phyloP scores from a whole-genome alignment of 805 yeast genomes.

The Lipomyces starkeyi region DNA sequence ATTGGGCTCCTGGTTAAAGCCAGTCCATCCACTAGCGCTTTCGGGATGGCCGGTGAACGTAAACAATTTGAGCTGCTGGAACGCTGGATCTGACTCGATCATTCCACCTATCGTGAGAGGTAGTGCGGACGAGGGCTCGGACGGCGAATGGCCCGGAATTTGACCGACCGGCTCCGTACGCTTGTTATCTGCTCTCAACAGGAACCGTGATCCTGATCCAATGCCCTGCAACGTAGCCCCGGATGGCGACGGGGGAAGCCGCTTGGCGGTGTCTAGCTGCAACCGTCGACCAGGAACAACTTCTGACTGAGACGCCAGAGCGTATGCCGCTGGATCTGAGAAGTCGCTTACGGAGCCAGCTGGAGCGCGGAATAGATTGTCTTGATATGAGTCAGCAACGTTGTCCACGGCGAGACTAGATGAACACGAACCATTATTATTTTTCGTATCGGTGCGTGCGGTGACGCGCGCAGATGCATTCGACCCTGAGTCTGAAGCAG shows the following conservation, averaged over 20 bases:
- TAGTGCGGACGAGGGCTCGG: not conserved
- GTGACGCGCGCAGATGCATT: not conserved
- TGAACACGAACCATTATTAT: not conserved
- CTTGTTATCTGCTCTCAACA: not conserved
- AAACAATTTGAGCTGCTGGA: not conserved
- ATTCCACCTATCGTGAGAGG: slow-evolving; percentile 9
- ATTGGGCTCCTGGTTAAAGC: not conserved
- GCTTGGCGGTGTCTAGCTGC: not conserved
- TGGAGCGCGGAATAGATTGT: not conserved
- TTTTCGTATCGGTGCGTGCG: not conserved
- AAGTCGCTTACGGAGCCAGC: not conserved
- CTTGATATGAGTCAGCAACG: not conserved
- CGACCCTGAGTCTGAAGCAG: not conserved
- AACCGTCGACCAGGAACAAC: not conserved
- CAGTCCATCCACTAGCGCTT: not conserved
- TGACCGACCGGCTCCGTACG: not conserved
- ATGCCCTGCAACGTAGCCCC: not conserved
- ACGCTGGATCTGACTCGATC: not conserved
- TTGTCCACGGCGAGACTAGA: not conserved
- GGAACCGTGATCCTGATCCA: not conserved
- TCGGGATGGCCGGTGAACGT: not conserved
- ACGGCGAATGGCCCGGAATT: not conserved
- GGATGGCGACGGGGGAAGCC: not conserved
- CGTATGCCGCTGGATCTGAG: not conserved
- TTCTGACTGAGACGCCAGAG: not conserved